A percentile compares a stretch with the other conserved stretches of the same genome.
phyloP scores from a whole-genome alignment of 305 asterid species.

The Caryopteris hybrid region DNA sequence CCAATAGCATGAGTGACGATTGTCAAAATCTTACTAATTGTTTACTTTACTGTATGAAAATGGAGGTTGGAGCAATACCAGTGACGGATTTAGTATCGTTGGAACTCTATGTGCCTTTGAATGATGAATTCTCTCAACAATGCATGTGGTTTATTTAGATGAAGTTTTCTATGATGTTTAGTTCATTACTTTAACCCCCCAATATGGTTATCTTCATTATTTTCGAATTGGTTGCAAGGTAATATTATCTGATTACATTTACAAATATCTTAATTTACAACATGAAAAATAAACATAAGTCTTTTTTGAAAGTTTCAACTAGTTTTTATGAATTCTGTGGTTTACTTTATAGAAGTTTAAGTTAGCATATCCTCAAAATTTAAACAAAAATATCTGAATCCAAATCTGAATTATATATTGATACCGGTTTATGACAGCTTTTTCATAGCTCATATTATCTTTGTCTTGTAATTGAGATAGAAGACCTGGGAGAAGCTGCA shows the following conservation, averaged over 20 bases:
- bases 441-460: neutral
- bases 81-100: neutral
- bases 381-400: neutral
- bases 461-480: neutral
- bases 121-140: neutral
- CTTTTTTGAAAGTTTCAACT: neutral
- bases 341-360: neutral
- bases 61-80: neutral
- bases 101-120: neutral
- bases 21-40: neutral
- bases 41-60: neutral
- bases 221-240: neutral
- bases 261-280: neutral
- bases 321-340: neutral
- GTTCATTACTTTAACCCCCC: neutral
- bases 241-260: neutral
- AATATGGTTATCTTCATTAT: neutral
- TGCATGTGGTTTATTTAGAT: neutral
- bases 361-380: neutral
- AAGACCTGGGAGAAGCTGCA: conserved; percentile 2
- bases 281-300: neutral
- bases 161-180: neutral
- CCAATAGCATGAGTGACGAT: neutral
- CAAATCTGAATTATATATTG: neutral
- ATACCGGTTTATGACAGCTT: neutral